phyloP scores from a whole-genome alignment of 1,284 basidiomycete species.

The Stygiomarasmius scandens region DNA sequence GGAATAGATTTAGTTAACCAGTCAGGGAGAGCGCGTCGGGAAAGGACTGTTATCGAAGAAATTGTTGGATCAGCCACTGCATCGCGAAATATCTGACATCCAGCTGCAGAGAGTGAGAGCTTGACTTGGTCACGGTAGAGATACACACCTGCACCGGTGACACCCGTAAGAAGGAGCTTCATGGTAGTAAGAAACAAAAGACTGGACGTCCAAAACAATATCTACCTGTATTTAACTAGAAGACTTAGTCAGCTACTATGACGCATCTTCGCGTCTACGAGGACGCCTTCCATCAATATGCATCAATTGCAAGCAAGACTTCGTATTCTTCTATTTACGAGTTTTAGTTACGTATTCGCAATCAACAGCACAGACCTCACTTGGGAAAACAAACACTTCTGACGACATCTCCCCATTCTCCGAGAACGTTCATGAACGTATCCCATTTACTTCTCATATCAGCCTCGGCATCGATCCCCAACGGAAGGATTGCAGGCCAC shows the following conservation, averaged over 20 bases:
- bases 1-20: conserved; percentile 33
- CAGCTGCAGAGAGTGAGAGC: conserved; percentile 28
- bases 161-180: conserved; percentile 38
- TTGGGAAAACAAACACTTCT: conserved; percentile 18
- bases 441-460: conserved; percentile 26
- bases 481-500: conserved; percentile 28
- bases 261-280: not conserved
- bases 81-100: conserved; percentile 39
- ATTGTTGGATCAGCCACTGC: conserved; percentile 37
- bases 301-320: too few relatives aligned
- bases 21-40: conserved; percentile 32
- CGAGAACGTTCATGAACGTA: conserved; percentile 22
- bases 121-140: not conserved
- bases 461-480: conserved; percentile 30
- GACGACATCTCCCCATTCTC: conserved; percentile 33
- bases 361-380: conserved; percentile 13
- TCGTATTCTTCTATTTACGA: too few relatives aligned
- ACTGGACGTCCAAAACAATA: too few relatives aligned
- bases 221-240: too few relatives aligned
- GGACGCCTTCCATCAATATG: too few relatives aligned
- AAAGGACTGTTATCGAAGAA: conserved; percentile 36
- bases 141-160: conserved; percentile 35
- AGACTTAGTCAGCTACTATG: not conserved
- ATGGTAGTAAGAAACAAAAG: conserved; percentile 18
- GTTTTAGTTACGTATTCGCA: not conserved